A percentile compares a stretch with the other conserved stretches of the same genome.
phyloP scores from a whole-genome alignment of 1,284 basidiomycete genomes.

The Leccinum ponderosum region DNA sequence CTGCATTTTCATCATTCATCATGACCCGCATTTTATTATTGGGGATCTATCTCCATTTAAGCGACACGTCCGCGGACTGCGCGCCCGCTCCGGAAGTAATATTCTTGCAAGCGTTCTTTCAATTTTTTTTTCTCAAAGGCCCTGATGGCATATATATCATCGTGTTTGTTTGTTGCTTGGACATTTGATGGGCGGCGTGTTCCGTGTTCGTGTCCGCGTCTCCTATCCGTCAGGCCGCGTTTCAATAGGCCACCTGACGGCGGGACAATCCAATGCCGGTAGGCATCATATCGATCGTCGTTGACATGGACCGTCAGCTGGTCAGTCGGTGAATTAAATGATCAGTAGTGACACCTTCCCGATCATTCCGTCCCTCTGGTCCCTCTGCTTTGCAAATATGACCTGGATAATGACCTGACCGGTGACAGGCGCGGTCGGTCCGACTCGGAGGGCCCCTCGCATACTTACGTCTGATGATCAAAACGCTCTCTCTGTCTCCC shows the following conservation, averaged over 20 bases:
- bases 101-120: background rate
- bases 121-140: background rate
- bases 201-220: background rate
- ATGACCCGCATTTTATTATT: background rate
- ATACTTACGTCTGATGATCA: background rate
- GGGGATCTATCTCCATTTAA: slow-evolving; percentile 8
- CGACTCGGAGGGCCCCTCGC: background rate
- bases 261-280: background rate
- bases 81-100: background rate
- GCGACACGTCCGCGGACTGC: background rate
- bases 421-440: background rate
- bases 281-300: background rate
- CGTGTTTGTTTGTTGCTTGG: background rate
- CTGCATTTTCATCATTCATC: background rate
- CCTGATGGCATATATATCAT: background rate
- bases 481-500: background rate
- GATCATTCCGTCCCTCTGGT: background rate
- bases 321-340: background rate
- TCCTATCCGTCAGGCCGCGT: background rate
- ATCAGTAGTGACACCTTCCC: background rate
- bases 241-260: background rate
- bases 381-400: background rate
- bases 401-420: background rate
- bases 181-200: background rate
- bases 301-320: background rate